Conservation (phyloP, 768 basidiomycete species). For the Panaeolus cyanescens region DNA sequence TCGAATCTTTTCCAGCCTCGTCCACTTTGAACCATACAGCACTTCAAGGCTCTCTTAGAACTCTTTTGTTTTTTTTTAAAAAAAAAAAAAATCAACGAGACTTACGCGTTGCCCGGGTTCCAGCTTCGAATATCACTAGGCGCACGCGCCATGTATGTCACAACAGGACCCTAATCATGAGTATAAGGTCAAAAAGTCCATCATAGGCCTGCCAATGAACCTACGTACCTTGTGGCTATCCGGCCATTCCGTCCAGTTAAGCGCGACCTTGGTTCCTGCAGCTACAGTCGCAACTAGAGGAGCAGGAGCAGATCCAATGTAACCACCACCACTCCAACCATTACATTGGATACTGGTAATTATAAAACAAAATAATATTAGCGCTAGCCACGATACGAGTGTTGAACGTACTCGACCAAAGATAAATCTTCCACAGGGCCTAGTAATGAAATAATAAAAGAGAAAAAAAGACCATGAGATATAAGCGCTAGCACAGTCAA, state of each 20-base stretch:
- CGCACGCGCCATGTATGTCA: constrained; percentile 49
- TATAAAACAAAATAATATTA: no score
- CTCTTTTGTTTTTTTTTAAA: neutral
- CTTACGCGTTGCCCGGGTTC: constrained; percentile 39
- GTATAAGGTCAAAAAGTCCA: no score
- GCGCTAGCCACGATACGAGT: no score
- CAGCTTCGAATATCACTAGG: constrained; percentile 44
- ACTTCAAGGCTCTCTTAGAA: constrained; percentile 18
- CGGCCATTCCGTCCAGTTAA: constrained; percentile 44
- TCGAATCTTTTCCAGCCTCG: constrained; percentile 42
- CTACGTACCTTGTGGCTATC: constrained; percentile 34
- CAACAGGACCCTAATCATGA: constrained; percentile 46
- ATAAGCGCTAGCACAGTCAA: no score
- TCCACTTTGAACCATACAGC: constrained; percentile 55
- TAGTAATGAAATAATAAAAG: constrained; percentile 12
- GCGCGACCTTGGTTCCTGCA: constrained; percentile 22
- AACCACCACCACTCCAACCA: constrained; percentile 25
- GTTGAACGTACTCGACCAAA: constrained; percentile 35
- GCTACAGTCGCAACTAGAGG: constrained; percentile 40
- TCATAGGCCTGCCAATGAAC: no score
- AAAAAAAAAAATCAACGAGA: no score
- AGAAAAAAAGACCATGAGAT: no score
- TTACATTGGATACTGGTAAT: constrained; percentile 37
- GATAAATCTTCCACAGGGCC: constrained; percentile 39
- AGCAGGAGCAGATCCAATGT: constrained; percentile 35